Base-by-base conservation (phyloP, 176 grass and related monocot species). In the Eragrostis nindensis region DNA sequence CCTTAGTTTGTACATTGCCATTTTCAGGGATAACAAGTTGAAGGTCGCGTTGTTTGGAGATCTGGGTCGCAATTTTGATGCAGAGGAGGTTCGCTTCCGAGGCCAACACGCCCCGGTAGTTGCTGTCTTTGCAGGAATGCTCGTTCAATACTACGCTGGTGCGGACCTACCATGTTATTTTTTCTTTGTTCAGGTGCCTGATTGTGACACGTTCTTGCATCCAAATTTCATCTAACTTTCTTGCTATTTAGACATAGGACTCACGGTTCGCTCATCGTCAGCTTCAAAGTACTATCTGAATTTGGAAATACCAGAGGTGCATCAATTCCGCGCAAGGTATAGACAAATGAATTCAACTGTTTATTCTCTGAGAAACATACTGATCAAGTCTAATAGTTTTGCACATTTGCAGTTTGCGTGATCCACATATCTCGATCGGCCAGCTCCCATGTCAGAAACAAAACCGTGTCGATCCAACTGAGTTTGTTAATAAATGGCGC, bases 41-140 rank as follows among this genome's bases (percentile, higher is more conserved):
- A n/a, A 13, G 22, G 50, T 84, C 26, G 7, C 62, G 3, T 50
- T 84, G 0, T 76, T 25, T 29, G 72, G 72, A 17, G 40, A 76
- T 32, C 25, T 76, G 1, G 82, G 25, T 68, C 26, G 5, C 3
- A 53, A 59, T 59, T 84, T 84, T 6, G 3, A 36, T 5, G 62
- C 7, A 16, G 62, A 76, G 17, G 13, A 21, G 15, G 70, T 68
- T 68, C 7, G 3, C 26, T 11, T 13, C 13, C 64, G 68, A 84
- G 50, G 26, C 13, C 48, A 1, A 47, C 18, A 59, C 38, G 72
- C n/a, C 12, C 26, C 62, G 10, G 12, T 76, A 11, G 11, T 59
- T 45, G 81, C 40, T 47, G 26, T 76, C 27, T 84, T 84, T 59
- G 62, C 82, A n/a, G 82, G 62, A 50, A 84, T 84, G 82, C 4